Percentiles rank a stretch among this genome's conserved stretches.
Conservation (phyloP, 768 basidiomycete genomes). For the Russula sp. region DNA sequence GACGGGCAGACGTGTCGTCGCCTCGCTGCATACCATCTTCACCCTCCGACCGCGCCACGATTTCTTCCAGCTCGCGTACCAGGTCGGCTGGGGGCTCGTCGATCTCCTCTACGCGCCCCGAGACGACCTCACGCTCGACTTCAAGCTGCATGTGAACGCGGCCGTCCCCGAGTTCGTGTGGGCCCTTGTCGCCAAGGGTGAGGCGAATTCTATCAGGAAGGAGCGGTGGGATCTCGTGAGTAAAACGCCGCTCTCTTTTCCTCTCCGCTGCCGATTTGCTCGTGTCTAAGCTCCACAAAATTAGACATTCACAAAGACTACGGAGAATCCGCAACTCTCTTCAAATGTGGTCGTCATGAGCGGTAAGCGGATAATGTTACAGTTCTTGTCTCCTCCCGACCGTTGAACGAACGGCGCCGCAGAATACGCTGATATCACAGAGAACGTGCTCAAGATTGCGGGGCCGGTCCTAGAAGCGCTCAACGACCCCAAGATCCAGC, state of each 20-base stretch:
- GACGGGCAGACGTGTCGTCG: constrained; percentile 72
- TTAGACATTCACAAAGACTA: constrained; percentile 77
- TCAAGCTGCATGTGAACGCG: constrained; percentile 51
- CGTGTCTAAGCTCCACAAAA: not conserved
- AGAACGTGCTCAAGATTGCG: constrained; percentile 60
- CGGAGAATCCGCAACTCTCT: constrained; percentile 58
- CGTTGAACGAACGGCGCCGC: constrained; percentile 9
- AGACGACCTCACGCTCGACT: constrained; percentile 73
- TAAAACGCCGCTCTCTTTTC: constrained; percentile 11
- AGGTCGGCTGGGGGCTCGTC: constrained; percentile 53
- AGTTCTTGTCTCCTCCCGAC: not conserved
- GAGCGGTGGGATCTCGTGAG: constrained; percentile 83
- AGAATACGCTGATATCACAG: constrained; percentile 85
- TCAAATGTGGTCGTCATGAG: constrained; percentile 67
- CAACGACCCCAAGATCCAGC: constrained; percentile 52
- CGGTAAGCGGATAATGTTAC: constrained; percentile 32
- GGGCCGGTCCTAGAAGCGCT: constrained; percentile 49
- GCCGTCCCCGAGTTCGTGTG: constrained; percentile 66
- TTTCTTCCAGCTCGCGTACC: constrained; percentile 55
- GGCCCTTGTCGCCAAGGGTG: constrained; percentile 76
- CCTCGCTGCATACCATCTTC: constrained; percentile 74
- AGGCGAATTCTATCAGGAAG: constrained; percentile 59
- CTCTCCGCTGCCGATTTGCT: not conserved
- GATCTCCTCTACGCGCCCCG: constrained; percentile 66
- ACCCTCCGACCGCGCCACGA: constrained; percentile 81